Percentiles rank a stretch among this genome's conserved stretches.
phyloP scores from a whole-genome alignment of 768 basidiomycete genomes.

The Leccinellum albellum region DNA sequence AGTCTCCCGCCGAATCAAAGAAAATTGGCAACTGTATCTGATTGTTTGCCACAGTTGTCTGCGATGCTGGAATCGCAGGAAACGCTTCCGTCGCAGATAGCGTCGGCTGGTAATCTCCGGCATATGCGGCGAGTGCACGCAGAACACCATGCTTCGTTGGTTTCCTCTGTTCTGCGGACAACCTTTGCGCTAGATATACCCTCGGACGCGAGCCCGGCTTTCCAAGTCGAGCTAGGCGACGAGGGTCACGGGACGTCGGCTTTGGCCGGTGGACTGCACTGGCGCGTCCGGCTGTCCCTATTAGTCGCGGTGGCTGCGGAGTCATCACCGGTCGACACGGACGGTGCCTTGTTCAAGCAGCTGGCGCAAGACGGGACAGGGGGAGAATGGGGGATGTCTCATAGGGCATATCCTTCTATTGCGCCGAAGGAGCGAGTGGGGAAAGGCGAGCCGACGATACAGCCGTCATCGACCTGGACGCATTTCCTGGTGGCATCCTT shows the following conservation, averaged over 20 bases:
- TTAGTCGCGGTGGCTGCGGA: slow-evolving; percentile 71
- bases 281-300: slow-evolving; percentile 84
- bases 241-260: slow-evolving; percentile 17
- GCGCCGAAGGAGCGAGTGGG: slow-evolving; percentile 53
- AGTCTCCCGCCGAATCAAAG: slow-evolving; percentile 14
- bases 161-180: slow-evolving; percentile 67
- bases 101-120: slow-evolving; percentile 43
- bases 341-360: slow-evolving; percentile 51
- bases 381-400: slow-evolving; percentile 71
- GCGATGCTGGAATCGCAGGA: slow-evolving; percentile 91
- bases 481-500: slow-evolving; percentile 40
- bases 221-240: slow-evolving; percentile 58
- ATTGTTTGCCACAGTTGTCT: slow-evolving; percentile 57
- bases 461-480: slow-evolving; percentile 30
- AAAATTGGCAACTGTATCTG: neutral
- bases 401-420: slow-evolving; percentile 54
- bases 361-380: slow-evolving; percentile 54
- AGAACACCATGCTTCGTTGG: slow-evolving; percentile 78
- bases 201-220: slow-evolving; percentile 84
- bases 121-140: slow-evolving; percentile 75
- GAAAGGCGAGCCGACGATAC: neutral
- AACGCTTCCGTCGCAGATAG: slow-evolving; percentile 61
- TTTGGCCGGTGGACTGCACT: slow-evolving; percentile 72
- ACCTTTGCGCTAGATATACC: slow-evolving; percentile 92
- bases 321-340: slow-evolving; percentile 40